phyloP scores from a whole-genome alignment of 176 grass and related monocot species.

The Eleusine coracana region DNA sequence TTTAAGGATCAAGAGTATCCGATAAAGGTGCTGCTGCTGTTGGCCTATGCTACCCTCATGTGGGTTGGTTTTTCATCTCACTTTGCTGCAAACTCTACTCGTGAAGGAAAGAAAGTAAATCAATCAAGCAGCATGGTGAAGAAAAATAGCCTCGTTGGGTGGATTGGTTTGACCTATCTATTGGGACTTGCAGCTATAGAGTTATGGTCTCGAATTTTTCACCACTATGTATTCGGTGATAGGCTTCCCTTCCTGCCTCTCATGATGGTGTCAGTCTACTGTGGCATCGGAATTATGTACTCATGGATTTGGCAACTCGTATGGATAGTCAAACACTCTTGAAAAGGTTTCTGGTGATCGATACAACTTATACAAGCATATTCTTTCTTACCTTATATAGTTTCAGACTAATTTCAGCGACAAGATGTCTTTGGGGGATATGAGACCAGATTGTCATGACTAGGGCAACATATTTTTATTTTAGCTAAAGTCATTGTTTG shows the following conservation, averaged over 20 bases:
- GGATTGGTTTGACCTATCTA: slow-evolving; percentile 55
- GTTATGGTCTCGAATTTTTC: slow-evolving; percentile 67
- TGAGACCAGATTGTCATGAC: not conserved
- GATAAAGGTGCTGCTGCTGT: slow-evolving; percentile 75
- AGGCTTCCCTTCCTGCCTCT: slow-evolving; percentile 85
- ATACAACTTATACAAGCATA: not conserved
- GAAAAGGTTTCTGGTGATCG: slow-evolving; percentile 21
- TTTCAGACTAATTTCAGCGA: not conserved
- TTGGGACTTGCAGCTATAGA: slow-evolving; percentile 60
- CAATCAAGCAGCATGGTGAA: slow-evolving; percentile 5
- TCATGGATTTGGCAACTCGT: slow-evolving; percentile 88
- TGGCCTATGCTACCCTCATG: slow-evolving; percentile 58
- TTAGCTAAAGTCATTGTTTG: not conserved
- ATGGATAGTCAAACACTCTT: slow-evolving; percentile 58
- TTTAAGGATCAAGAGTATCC: slow-evolving; percentile 85
- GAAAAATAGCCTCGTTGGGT: slow-evolving; percentile 60
- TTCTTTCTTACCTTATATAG: not conserved
- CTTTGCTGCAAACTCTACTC: slow-evolving; percentile 38
- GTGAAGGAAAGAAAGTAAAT: slow-evolving; percentile 32
- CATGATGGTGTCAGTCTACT: slow-evolving; percentile 73
- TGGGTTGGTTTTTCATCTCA: slow-evolving; percentile 75
- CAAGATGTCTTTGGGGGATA: not conserved
- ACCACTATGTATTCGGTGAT: slow-evolving; percentile 60
- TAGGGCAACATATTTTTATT: not conserved
- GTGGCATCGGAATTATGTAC: slow-evolving; percentile 81